phyloP scores from a whole-genome alignment of 1,139 yeast species.

The Lipomyces yarrowii region DNA sequence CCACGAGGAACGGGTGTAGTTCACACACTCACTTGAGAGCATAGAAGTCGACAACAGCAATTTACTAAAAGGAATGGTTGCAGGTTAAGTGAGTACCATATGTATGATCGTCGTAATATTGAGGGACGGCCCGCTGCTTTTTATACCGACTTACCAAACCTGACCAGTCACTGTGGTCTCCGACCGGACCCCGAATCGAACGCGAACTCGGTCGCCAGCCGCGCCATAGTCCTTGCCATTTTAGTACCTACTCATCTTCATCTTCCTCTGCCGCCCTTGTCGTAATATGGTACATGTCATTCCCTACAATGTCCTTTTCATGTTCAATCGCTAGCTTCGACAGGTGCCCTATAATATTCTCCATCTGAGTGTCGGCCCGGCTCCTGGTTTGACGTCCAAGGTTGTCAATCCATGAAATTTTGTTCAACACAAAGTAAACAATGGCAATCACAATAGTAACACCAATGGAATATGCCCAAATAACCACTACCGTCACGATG shows the following conservation, averaged over 20 bases:
- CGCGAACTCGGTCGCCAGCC: neutral
- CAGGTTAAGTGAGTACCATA: too few relatives aligned
- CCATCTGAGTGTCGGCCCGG: constrained; percentile 41
- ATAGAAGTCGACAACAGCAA: too few relatives aligned
- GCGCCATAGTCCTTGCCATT: neutral
- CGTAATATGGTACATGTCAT: constrained; percentile 24
- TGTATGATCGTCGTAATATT: too few relatives aligned
- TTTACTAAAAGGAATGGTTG: too few relatives aligned
- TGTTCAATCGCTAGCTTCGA: constrained; percentile 46
- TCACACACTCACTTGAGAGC: too few relatives aligned
- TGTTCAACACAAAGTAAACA: constrained; percentile 79
- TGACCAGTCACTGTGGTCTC: neutral
- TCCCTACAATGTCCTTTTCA: constrained; percentile 41
- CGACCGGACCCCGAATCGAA: neutral
- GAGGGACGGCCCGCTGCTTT: too few relatives aligned
- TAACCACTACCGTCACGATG: constrained; percentile 89
- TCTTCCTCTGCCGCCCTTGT: neutral
- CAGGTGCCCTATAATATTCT: constrained; percentile 44
- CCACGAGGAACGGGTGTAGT: too few relatives aligned
- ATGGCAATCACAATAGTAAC: constrained; percentile 96
- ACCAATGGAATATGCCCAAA: constrained; percentile 95
- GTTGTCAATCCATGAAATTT: constrained; percentile 40
- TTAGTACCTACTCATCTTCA: neutral
- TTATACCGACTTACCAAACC: neutral
- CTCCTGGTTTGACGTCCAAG: constrained; percentile 43